phyloP scores from a whole-genome alignment of 768 basidiomycete species.

The Rhizopogon roseolus region DNA sequence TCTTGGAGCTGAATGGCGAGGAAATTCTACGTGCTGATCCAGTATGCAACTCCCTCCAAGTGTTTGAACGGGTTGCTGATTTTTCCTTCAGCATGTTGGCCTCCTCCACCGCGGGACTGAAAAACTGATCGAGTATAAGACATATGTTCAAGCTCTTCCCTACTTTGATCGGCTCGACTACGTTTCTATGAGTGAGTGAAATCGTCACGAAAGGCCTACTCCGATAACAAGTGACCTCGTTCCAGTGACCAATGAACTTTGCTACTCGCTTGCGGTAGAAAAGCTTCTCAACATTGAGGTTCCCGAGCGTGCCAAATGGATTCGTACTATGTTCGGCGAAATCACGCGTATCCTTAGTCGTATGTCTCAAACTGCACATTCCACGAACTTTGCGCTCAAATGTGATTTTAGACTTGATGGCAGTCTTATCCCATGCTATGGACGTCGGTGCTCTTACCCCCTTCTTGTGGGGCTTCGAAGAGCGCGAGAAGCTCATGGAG shows the following conservation, averaged over 20 bases:
- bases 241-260: slow-evolving; percentile 97
- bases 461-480: slow-evolving; percentile 99
- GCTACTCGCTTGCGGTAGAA: slow-evolving; percentile 96
- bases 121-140: slow-evolving; percentile 99
- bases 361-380: slow-evolving; percentile 30
- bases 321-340: slow-evolving; percentile 94
- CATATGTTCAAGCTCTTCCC: slow-evolving; percentile 93
- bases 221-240: slow-evolving; percentile 3
- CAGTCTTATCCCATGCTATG: slow-evolving; percentile 91
- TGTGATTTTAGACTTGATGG: slow-evolving; percentile 76
- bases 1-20: slow-evolving; percentile 96
- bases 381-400: not conserved
- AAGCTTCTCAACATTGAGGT: slow-evolving; percentile 97
- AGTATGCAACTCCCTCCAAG: slow-evolving; percentile 34
- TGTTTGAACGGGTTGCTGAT: not conserved
- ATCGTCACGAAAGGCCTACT: not conserved
- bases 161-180: slow-evolving; percentile 99
- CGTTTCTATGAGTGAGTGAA: slow-evolving; percentile 91
- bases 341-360: slow-evolving; percentile 95
- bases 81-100: slow-evolving; percentile 73
- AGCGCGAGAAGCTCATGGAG: slow-evolving; percentile 99
- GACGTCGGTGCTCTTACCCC: slow-evolving; percentile 98
- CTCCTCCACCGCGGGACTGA: slow-evolving; percentile 96
- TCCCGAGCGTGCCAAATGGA: slow-evolving; percentile 97
- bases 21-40: slow-evolving; percentile 87